Conservation (phyloP, 306 rosid species). For the Castanea crenata region DNA sequence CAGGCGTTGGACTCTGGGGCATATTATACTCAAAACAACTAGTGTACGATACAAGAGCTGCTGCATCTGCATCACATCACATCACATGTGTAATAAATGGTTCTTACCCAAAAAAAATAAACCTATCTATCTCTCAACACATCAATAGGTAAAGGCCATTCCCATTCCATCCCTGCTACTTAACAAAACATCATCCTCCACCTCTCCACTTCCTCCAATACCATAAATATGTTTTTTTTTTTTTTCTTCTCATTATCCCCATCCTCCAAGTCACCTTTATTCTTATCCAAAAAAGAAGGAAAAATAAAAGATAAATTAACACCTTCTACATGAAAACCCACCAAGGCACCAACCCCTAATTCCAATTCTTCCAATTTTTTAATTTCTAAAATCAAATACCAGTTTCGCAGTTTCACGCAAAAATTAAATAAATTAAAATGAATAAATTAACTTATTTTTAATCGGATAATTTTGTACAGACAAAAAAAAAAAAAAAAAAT, state of each 20-base stretch:
- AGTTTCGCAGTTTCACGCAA: background rate
- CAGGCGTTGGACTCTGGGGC: constrained; percentile 16
- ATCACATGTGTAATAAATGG: constrained; percentile 34
- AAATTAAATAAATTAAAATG: background rate
- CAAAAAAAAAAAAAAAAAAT: background rate
- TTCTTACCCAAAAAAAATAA: constrained; percentile 4
- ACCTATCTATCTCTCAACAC: no score
- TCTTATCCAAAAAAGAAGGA: background rate
- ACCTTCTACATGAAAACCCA: background rate
- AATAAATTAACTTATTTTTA: constrained; percentile 19
- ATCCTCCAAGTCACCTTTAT: background rate
- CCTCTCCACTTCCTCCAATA: background rate
- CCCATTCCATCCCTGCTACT: no score
- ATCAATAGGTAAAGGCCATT: no score
- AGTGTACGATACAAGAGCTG: background rate
- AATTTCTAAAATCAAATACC: background rate
- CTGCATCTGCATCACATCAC: constrained; percentile 15
- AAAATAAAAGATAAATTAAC: background rate
- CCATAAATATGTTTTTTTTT: background rate
- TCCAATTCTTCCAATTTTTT: background rate
- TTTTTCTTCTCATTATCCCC: background rate
- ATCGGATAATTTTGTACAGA: constrained; percentile 40
- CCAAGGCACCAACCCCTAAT: background rate
- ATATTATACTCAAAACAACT: background rate
- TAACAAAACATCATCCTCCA: background rate